Conservation (phyloP, 176 grass and related monocot genomes). For the Oryza australiensis region DNA sequence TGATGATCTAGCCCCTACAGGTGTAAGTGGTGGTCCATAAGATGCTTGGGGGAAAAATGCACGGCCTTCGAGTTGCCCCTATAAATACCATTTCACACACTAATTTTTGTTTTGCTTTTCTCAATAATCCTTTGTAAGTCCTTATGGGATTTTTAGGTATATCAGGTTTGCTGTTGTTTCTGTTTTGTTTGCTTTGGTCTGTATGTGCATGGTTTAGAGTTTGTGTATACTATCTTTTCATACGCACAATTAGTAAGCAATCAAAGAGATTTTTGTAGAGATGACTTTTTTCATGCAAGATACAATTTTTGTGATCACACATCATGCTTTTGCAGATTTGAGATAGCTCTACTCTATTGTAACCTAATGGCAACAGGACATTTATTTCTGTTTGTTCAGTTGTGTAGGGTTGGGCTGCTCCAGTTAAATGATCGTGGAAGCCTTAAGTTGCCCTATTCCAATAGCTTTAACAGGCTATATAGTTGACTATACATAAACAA, state of each 20-base stretch:
- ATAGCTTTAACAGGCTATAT: neutral
- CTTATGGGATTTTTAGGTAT: slow-evolving; percentile 41
- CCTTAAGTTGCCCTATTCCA: neutral
- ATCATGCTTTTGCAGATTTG: neutral
- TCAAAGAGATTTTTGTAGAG: neutral
- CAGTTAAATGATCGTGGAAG: neutral
- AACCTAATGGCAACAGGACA: neutral
- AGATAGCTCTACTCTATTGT: neutral
- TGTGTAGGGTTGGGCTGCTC: neutral
- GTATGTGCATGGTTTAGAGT: slow-evolving; percentile 12
- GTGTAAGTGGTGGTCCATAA: slow-evolving; percentile 40
- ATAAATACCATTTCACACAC: slow-evolving; percentile 47
- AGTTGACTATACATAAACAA: neutral
- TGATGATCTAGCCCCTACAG: slow-evolving; percentile 46
- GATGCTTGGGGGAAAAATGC: slow-evolving; percentile 19
- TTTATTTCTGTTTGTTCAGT: neutral
- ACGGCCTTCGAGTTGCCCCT: slow-evolving; percentile 12
- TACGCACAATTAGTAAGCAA: slow-evolving; percentile 4
- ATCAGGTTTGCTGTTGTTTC: slow-evolving; percentile 16
- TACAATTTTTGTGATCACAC: neutral
- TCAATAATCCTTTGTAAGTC: slow-evolving; percentile 53
- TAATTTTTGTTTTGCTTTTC: slow-evolving; percentile 17
- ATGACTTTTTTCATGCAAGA: neutral
- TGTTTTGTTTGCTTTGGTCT: neutral
- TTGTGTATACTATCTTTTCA: slow-evolving; percentile 11